phyloP scores from a whole-genome alignment of 2,329 filamentous ascomycete species.

The Hymenoscyphus scutula region DNA sequence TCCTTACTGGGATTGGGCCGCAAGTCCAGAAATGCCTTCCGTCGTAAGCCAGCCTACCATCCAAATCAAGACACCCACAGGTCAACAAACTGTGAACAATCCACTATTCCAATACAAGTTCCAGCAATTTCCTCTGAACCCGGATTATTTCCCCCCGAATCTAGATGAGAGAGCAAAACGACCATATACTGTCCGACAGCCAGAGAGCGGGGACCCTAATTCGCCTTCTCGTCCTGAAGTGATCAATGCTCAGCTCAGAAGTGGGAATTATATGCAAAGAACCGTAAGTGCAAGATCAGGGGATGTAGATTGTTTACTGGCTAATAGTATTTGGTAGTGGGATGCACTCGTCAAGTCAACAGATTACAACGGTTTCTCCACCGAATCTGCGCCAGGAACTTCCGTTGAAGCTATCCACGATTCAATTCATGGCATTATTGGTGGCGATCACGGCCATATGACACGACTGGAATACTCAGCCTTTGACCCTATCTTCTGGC shows the following conservation, averaged over 20 bases:
- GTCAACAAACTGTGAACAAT: constrained; percentile 41
- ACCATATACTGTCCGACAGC: constrained; percentile 34
- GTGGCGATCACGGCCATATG: constrained; percentile 57
- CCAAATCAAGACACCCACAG: constrained; percentile 30
- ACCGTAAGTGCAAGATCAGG: constrained; percentile 16
- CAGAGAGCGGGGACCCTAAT: constrained; percentile 14
- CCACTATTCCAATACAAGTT: constrained; percentile 51
- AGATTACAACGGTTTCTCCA: constrained; percentile 43
- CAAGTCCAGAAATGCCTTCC: constrained; percentile 42
- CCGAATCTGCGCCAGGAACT: constrained; percentile 38
- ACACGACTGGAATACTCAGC: constrained; percentile 67
- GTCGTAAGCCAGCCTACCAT: constrained; percentile 33
- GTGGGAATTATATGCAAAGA: constrained; percentile 28
- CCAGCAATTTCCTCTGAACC: constrained; percentile 37
- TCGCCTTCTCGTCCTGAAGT: constrained; percentile 20
- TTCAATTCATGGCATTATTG: constrained; percentile 42
- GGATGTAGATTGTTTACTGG: not conserved
- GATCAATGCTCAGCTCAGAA: constrained; percentile 23
- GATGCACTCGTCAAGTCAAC: constrained; percentile 41
- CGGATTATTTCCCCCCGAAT: constrained; percentile 37
- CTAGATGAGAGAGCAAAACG: constrained; percentile 25
- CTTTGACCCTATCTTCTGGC: constrained; percentile 47
- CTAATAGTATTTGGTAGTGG: constrained; percentile 37
- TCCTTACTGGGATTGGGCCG: constrained; percentile 48
- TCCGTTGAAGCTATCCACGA: constrained; percentile 48